phyloP scores from a whole-genome alignment of 495 filamentous ascomycete species.

The Apiosordaria backusii region DNA sequence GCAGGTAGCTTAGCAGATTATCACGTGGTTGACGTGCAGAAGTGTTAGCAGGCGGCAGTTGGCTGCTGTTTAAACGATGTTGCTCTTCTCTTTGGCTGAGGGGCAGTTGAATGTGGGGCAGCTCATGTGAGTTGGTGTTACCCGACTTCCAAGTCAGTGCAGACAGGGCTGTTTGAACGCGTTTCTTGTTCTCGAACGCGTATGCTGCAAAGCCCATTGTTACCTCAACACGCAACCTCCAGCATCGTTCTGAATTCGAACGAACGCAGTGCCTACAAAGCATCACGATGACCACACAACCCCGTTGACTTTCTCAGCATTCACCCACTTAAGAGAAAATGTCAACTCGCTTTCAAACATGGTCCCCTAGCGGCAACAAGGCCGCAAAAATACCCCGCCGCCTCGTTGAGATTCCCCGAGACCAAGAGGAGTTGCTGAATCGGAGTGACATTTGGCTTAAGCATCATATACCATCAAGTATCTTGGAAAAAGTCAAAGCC shows the following conservation, averaged over 20 bases:
- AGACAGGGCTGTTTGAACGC: neutral
- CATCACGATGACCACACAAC: neutral
- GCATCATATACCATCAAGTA: neutral
- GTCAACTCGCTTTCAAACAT: neutral
- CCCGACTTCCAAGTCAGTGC: neutral
- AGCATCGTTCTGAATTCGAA: neutral
- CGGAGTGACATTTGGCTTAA: neutral
- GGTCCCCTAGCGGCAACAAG: neutral
- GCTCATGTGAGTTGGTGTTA: slow-evolving; percentile 4
- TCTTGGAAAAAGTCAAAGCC: neutral
- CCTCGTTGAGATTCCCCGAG: neutral
- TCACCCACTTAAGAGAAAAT: neutral
- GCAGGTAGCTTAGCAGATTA: neutral
- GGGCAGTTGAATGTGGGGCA: neutral
- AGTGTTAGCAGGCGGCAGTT: neutral
- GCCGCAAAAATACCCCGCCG: neutral
- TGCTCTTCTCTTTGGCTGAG: neutral
- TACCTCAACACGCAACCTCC: neutral
- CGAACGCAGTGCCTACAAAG: neutral
- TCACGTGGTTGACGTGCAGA: neutral
- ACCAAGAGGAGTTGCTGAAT: neutral
- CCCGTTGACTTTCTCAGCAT: neutral
- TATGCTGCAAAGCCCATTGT: neutral
- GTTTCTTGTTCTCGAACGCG: neutral
- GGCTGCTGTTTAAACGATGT: neutral